A percentile compares a stretch with the other conserved stretches of the same genome.
Evolutionary conservation across 164 flowering plant genomes (phyloP).

Genomic region (Aristolochia californica): DNA sequence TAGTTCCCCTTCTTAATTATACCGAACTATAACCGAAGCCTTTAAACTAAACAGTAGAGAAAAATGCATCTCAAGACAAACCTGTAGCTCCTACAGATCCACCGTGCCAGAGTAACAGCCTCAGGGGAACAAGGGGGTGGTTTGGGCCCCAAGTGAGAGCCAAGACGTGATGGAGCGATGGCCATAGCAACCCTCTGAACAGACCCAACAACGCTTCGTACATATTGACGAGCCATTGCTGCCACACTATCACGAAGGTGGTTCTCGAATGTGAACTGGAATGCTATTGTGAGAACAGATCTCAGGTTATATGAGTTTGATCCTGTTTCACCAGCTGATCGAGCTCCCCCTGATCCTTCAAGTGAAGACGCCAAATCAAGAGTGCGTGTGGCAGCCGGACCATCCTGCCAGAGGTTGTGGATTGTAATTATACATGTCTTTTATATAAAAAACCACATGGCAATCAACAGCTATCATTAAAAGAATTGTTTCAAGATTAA

Average conservation of each 20-base stretch:
- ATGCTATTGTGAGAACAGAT: constrained; percentile 78
- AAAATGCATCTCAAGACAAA: constrained; percentile 8
- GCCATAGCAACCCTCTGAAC: constrained; percentile 95
- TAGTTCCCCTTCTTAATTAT: no score
- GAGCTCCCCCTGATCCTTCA: constrained; percentile 54
- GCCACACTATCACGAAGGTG: constrained; percentile 67
- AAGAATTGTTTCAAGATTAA: no score
- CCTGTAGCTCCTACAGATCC: constrained; percentile 83
- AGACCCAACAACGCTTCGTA: constrained; percentile 67
- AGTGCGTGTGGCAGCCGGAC: constrained; percentile 45
- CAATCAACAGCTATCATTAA: no score
- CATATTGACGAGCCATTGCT: constrained; percentile 86
- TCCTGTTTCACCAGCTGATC: constrained; percentile 30
- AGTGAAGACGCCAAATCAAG: constrained; percentile 77
- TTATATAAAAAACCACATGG: no score
- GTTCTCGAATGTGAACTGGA: constrained; percentile 70
- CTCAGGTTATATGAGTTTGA: constrained; percentile 28
- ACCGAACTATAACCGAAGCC: no score
- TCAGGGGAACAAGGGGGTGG: constrained; percentile 63
- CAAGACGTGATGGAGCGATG: constrained; percentile 51
- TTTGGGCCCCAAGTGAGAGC: constrained; percentile 27
- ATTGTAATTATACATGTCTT: no score
- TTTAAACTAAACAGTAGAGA: not conserved
- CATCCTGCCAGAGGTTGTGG: constrained; percentile 27
- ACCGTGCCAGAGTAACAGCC: constrained; percentile 63